Evolutionary conservation across 1,284 basidiomycete genomes (phyloP).

Genomic region (Mycosarcoma maydis): DNA sequence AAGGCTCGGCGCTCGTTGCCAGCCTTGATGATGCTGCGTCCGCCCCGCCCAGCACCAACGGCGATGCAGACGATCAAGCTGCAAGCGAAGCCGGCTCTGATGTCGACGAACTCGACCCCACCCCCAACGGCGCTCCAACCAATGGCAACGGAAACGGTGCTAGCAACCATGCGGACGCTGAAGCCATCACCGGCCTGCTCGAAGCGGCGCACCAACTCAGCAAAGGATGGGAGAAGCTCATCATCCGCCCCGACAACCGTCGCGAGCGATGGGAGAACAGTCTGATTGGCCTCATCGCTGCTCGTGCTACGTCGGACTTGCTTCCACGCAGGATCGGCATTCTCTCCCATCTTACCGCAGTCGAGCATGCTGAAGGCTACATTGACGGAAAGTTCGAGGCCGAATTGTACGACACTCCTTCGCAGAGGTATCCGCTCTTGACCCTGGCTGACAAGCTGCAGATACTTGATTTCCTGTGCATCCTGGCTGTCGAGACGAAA

Average conservation of each 20-base stretch:
- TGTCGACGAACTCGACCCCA: conserved; percentile 35
- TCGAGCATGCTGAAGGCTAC: conserved; percentile 53
- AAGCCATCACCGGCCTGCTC: conserved; percentile 40
- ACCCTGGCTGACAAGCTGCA: conserved; percentile 81
- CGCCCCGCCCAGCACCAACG: conserved; percentile 60
- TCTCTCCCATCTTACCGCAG: conserved; percentile 62
- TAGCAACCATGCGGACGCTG: conserved; percentile 26
- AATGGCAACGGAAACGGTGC: conserved; percentile 17
- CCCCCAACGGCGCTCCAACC: conserved; percentile 11
- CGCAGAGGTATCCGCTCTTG: conserved; percentile 76
- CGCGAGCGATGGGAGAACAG: conserved; percentile 60
- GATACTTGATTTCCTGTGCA: conserved; percentile 86
- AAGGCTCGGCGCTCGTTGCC: conserved; percentile 16
- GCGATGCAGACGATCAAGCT: conserved; percentile 57
- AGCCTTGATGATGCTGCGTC: conserved; percentile 17
- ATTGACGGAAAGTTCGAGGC: conserved; percentile 48
- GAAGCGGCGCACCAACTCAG: conserved; percentile 44
- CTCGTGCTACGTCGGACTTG: conserved; percentile 52
- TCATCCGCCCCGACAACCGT: conserved; percentile 52
- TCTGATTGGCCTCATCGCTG: conserved; percentile 54
- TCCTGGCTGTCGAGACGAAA: conserved; percentile 88
- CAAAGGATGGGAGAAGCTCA: conserved; percentile 55
- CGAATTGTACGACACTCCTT: conserved; percentile 56
- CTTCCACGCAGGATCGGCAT: conserved; percentile 61
- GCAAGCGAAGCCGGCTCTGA: conserved; percentile 38